Percentiles rank a stretch among this genome's conserved stretches.
Conservation (phyloP, 2,329 filamentous ascomycete species). For the Aspergillus phoenicis region DNA sequence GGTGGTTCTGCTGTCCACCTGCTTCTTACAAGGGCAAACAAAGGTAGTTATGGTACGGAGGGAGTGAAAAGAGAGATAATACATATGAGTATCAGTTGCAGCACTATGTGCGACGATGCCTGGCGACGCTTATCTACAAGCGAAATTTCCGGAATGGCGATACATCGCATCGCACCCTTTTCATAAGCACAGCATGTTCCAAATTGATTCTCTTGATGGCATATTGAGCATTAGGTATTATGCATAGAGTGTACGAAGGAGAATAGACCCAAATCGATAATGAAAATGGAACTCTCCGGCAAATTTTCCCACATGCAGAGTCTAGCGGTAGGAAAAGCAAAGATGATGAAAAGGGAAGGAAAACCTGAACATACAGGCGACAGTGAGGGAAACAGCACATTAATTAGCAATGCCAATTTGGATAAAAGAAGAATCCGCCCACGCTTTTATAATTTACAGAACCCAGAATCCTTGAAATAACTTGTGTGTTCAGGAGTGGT, state of each 20-base stretch:
- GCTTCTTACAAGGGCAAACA: no score
- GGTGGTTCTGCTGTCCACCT: no score
- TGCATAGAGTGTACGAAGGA: background rate
- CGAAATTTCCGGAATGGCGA: background rate
- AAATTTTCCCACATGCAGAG: background rate
- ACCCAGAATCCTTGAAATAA: background rate
- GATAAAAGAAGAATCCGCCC: conserved; percentile 28
- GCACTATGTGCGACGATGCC: no score
- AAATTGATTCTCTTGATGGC: background rate
- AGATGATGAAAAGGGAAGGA: background rate
- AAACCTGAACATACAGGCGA: background rate
- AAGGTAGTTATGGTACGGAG: no score
- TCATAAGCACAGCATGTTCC: background rate
- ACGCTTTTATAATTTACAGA: conserved; percentile 43
- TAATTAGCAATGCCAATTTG: background rate
- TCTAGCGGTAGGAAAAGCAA: background rate
- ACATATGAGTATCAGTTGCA: no score
- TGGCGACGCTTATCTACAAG: no score
- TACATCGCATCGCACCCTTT: background rate
- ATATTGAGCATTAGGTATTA: background rate
- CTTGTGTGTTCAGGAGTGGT: background rate
- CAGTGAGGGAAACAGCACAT: conserved; percentile 11
- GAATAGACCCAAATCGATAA: background rate
- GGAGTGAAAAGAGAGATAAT: no score
- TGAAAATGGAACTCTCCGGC: background rate